Conservation (phyloP, 805 yeast genomes). For the Starmerella bombi region DNA sequence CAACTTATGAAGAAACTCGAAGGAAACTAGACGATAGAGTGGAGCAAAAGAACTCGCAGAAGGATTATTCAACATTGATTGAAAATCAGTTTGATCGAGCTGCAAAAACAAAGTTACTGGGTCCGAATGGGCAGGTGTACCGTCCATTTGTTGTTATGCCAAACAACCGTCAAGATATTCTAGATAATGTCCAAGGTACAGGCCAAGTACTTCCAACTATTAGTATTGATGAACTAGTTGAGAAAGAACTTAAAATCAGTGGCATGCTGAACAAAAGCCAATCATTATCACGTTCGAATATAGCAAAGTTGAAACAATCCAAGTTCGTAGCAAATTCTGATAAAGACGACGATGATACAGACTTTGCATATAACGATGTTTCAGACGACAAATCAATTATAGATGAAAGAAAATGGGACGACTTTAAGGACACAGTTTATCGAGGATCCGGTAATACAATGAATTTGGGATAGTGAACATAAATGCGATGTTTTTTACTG, state of each 20-base stretch:
- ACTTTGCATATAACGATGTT: constrained; percentile 48
- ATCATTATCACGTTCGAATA: too few relatives aligned
- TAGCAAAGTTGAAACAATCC: too few relatives aligned
- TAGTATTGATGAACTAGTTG: constrained; percentile 84
- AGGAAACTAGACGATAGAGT: background rate
- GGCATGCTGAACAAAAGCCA: too few relatives aligned
- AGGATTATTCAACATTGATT: constrained; percentile 1
- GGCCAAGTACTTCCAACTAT: constrained; percentile 90
- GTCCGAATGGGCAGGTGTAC: constrained; percentile 56
- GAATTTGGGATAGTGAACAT: constrained; percentile 49
- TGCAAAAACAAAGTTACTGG: constrained; percentile 4
- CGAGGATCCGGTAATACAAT: constrained; percentile 85
- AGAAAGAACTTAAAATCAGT: constrained; percentile 73
- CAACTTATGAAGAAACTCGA: background rate
- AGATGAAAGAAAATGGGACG: constrained; percentile 96
- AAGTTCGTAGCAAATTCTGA: constrained; percentile 1
- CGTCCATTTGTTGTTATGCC: constrained; percentile 62
- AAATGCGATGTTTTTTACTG: too few relatives aligned
- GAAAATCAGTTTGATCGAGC: background rate
- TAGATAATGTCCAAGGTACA: constrained; percentile 65
- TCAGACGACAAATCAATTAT: too few relatives aligned
- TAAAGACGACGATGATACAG: constrained; percentile 40
- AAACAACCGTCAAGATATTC: constrained; percentile 37
- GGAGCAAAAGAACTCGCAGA: background rate
- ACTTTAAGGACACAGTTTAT: constrained; percentile 72